These are phyloP conservation scores for Coniochaeta sp. DNA, from an alignment of 2,329 filamentous ascomycete genomes.

Conservation along the genomic window DNA sequence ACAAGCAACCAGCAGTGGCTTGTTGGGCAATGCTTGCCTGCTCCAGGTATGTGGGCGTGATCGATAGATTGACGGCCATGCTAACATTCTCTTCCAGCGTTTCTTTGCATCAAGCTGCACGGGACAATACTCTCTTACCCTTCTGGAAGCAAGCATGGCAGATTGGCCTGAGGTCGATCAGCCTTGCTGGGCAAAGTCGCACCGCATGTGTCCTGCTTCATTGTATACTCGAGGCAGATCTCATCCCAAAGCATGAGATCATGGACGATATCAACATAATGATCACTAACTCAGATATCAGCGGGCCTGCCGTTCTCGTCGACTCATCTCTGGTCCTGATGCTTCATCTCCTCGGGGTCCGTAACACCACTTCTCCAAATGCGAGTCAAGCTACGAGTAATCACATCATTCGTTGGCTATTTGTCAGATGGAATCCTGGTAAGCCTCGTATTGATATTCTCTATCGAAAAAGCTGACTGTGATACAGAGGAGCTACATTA, in stretches of 20 bases:
- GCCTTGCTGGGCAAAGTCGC: slow-evolving; percentile 63
- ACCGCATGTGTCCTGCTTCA: slow-evolving; percentile 69
- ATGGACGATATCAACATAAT: slow-evolving; percentile 66
- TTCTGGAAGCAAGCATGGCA: slow-evolving; percentile 73
- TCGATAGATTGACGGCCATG: not conserved
- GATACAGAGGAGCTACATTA: slow-evolving; percentile 56
- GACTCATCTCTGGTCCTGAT: slow-evolving; percentile 74
- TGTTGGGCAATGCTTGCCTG: slow-evolving; percentile 85
- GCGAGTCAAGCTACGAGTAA: slow-evolving; percentile 60
- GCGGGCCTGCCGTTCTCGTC: slow-evolving; percentile 69
- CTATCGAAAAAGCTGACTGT: slow-evolving; percentile 1
- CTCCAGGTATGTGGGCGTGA: slow-evolving; percentile 48
- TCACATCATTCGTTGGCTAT: slow-evolving; percentile 73
- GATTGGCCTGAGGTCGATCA: slow-evolving; percentile 61
- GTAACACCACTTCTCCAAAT: slow-evolving; percentile 60
- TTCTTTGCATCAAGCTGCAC: slow-evolving; percentile 32
- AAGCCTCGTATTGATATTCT: slow-evolving; percentile 12
- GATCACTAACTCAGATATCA: slow-evolving; percentile 69
- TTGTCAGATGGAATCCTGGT: slow-evolving; percentile 78
- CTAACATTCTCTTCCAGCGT: slow-evolving; percentile 27
- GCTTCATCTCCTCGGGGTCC: slow-evolving; percentile 57
- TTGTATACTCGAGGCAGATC: slow-evolving; percentile 53
- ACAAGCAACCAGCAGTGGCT: slow-evolving; percentile 59
- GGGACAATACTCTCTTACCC: slow-evolving; percentile 28
- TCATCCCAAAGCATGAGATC: slow-evolving; percentile 62